Evolutionary conservation across 805 yeast genomes (phyloP).

Genomic region (Candida sanyiensis): DNA sequence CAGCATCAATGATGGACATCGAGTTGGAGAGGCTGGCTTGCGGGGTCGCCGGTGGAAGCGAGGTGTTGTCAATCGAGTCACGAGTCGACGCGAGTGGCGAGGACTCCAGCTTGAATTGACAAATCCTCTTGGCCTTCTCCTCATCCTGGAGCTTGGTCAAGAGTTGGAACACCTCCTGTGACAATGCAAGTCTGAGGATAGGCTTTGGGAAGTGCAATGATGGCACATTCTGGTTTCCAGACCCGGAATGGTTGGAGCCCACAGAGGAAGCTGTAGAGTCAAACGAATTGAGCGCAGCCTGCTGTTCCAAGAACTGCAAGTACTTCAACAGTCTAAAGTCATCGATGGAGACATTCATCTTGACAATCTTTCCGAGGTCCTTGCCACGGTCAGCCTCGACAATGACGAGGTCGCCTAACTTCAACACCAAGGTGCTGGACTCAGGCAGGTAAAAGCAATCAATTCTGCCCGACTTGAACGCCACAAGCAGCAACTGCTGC

Average conservation of each 20-base stretch:
- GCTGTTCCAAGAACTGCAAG: conserved; percentile 66
- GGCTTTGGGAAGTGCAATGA: conserved; percentile 56
- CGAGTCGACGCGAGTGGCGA: conserved; percentile 10
- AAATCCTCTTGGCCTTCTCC: conserved; percentile 45
- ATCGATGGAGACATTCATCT: conserved; percentile 56
- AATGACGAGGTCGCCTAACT: conserved; percentile 61
- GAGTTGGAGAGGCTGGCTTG: conserved; percentile 9
- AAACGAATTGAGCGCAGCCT: conserved; percentile 39
- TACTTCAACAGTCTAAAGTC: conserved; percentile 70
- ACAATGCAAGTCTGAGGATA: conserved; percentile 68
- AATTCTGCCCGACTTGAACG: conserved; percentile 72
- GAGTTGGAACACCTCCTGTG: conserved; percentile 60
- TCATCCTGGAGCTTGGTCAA: conserved; percentile 66
- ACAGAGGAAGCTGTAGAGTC: conserved; percentile 13
- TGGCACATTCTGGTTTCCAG: conserved; percentile 14
- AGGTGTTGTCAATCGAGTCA: conserved; percentile 3
- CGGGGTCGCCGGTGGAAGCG: conserved; percentile 9
- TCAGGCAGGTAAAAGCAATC: conserved; percentile 68
- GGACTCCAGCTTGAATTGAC: conserved; percentile 22
- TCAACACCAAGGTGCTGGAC: conserved; percentile 30
- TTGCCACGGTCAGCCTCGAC: conserved; percentile 84
- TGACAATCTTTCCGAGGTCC: conserved; percentile 71
- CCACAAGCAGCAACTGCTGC: conserved; percentile 50
- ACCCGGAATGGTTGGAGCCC: conserved; percentile 1
- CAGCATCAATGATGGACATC: conserved; percentile 67